Base-by-base conservation (phyloP, 345 rosid genomes). In the Dovyalis caffra region DNA sequence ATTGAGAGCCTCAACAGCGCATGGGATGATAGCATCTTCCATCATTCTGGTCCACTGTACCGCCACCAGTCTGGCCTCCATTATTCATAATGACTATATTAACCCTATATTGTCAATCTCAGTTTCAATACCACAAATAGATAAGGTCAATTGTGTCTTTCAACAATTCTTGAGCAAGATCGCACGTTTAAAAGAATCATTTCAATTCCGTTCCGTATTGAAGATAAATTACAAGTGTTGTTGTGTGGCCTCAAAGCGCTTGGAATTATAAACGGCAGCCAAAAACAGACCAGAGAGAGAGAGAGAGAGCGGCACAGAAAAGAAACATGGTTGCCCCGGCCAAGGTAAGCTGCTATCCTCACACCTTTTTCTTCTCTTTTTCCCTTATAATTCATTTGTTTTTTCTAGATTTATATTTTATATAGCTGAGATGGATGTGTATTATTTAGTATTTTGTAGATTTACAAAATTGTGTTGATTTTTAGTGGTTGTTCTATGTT, bases 281-380 rank as follows among this genome's bases (percentile, higher is more conserved):
- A 1, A 1, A 49, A 49, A 20, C 56, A 49, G 23, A 20, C 56
- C 8, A 9, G 51, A 57, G 25, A 25, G 9, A 1, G 15, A 0
- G 47, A 37, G 32, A 38, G 25, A 28, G 3, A 29, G 0, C 15
- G 0, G 40, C 34, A 56, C 21, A 28, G 28, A 29, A 49, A 58
- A 5, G 26, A 64, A 65, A 33, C 53, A 74, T 74, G 77, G 66
- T 66, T 37, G 71, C 71, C 21, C 65, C 77, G 8, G 37, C 1
- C 66, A 26, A 66, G 57, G 77, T 74, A 56, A 66, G 29, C 31
- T 26, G 29, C 57, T 72, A 2, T 49, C 21, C 23, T 49, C 23
- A 63, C 66, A 31, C 6, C 68, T 2, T 21, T 21, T 26, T 60
- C 25, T 71, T 58, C 16, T 3, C 31, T 3, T 28, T 43, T 26